Percentiles rank a stretch among this genome's conserved stretches.
Evolutionary conservation across 306 rosid species (phyloP).

Genomic region (Trifolium dubium): DNA sequence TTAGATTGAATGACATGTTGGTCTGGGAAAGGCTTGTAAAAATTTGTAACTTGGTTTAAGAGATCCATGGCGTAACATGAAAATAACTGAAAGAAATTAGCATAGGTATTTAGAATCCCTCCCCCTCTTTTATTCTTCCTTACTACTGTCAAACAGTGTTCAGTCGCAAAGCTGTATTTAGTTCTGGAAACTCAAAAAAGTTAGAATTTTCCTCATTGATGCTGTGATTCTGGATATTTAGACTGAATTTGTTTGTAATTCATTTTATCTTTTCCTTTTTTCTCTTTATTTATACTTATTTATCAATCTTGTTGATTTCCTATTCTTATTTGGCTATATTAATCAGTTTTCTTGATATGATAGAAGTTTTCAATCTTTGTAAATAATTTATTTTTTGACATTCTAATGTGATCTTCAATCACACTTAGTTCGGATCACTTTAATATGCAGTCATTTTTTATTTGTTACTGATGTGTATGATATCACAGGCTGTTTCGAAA

Average conservation of each 20-base stretch:
- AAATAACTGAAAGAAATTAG: neutral
- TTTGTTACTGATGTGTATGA: constrained; percentile 26
- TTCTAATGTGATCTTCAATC: constrained; percentile 6
- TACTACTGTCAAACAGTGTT: no score
- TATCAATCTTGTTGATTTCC: neutral
- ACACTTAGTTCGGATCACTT: neutral
- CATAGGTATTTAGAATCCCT: neutral
- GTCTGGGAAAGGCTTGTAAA: neutral
- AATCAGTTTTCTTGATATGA: neutral
- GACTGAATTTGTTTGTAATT: neutral
- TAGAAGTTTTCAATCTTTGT: neutral
- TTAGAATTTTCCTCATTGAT: neutral
- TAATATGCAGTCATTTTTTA: constrained; percentile 6
- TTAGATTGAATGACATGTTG: neutral
- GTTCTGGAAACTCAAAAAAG: neutral
- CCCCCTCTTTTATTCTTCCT: neutral
- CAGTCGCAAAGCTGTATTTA: neutral
- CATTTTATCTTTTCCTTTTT: neutral
- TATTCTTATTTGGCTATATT: neutral
- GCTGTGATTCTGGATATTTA: neutral
- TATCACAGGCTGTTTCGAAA: constrained; percentile 78
- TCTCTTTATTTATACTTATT: neutral
- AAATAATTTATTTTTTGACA: neutral
- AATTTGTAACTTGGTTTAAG: neutral
- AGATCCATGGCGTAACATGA: no score